phyloP scores from a whole-genome alignment of 805 yeast species.

The Candida oleophila region DNA sequence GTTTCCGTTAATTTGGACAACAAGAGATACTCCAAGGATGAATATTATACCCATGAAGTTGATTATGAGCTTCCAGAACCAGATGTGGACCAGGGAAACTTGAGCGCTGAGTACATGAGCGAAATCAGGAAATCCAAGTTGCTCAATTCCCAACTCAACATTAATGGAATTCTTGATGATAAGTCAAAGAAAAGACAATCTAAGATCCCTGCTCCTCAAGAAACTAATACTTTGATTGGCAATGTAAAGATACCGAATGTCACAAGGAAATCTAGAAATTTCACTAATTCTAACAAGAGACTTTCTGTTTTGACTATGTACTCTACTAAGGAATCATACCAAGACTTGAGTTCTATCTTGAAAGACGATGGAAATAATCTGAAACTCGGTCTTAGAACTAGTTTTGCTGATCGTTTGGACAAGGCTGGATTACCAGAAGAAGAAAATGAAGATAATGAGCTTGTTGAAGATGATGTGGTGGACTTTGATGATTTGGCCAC shows the following conservation, averaged over 20 bases:
- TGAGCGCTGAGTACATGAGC: slow-evolving; percentile 43
- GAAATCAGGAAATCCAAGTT: slow-evolving; percentile 45
- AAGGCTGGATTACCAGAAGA: slow-evolving; percentile 31
- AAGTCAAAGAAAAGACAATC: slow-evolving; percentile 12
- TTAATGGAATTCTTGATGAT: slow-evolving; percentile 13
- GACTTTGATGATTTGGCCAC: slow-evolving; percentile 41
- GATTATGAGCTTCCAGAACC: slow-evolving; percentile 38
- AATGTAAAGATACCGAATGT: slow-evolving; percentile 70
- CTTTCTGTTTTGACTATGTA: slow-evolving; percentile 70
- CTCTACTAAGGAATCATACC: slow-evolving; percentile 65
- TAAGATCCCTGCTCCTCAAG: slow-evolving; percentile 13
- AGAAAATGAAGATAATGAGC: slow-evolving; percentile 25
- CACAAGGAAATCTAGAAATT: slow-evolving; percentile 63
- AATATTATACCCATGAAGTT: slow-evolving; percentile 14
- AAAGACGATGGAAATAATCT: slow-evolving; percentile 16
- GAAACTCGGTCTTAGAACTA: slow-evolving; percentile 31
- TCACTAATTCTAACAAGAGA: slow-evolving; percentile 63
- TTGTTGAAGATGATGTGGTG: slow-evolving; percentile 38
- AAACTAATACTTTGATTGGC: slow-evolving; percentile 52
- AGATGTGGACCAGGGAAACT: slow-evolving; percentile 30
- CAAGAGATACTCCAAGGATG: slow-evolving; percentile 19
- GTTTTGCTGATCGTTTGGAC: slow-evolving; percentile 43
- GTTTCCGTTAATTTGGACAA: slow-evolving; percentile 25
- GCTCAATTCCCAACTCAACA: slow-evolving; percentile 41
- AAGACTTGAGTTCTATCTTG: slow-evolving; percentile 49